phyloP scores from a whole-genome alignment of 2,329 filamentous ascomycete species.

The Aureobasidium lini region DNA sequence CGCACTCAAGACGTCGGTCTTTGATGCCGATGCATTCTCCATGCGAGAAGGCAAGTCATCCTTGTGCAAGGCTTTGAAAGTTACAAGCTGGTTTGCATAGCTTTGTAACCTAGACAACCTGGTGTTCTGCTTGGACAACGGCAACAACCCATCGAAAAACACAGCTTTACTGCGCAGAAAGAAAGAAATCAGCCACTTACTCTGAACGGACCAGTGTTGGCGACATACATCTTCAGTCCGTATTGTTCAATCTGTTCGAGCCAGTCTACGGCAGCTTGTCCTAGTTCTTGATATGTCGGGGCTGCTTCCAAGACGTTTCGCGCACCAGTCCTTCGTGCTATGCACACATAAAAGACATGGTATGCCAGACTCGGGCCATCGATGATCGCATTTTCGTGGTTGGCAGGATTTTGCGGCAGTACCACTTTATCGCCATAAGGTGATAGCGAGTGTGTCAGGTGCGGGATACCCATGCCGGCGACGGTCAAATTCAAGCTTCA shows the following conservation, averaged over 20 bases:
- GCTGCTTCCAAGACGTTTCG: constrained; percentile 44
- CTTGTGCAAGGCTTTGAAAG: constrained; percentile 33
- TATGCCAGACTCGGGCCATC: constrained; percentile 77
- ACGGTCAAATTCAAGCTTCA: not conserved
- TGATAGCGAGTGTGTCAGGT: constrained; percentile 14
- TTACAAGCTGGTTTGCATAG: constrained; percentile 50
- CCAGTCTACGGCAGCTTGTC: constrained; percentile 52
- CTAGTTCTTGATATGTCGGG: constrained; percentile 58
- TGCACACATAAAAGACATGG: constrained; percentile 56
- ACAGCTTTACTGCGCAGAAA: constrained; percentile 51
- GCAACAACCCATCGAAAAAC: constrained; percentile 81
- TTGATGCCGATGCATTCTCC: not conserved
- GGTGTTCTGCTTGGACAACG: constrained; percentile 54
- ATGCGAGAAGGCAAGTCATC: constrained; percentile 23
- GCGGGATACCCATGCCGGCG: constrained; percentile 16
- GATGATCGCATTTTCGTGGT: constrained; percentile 42
- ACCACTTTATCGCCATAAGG: constrained; percentile 13
- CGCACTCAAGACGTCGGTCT: constrained; percentile 13
- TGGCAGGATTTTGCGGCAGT: not conserved
- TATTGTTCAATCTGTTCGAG: constrained; percentile 51
- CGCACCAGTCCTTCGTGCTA: constrained; percentile 31
- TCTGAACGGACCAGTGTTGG: constrained; percentile 6
- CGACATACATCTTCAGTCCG: constrained; percentile 53
- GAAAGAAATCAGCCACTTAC: constrained; percentile 16
- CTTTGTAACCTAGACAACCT: constrained; percentile 55